These are phyloP conservation scores for Colletotrichum chlorophyti DNA, from an alignment of 2,329 filamentous ascomycete species.

Conservation along the genomic window DNA sequence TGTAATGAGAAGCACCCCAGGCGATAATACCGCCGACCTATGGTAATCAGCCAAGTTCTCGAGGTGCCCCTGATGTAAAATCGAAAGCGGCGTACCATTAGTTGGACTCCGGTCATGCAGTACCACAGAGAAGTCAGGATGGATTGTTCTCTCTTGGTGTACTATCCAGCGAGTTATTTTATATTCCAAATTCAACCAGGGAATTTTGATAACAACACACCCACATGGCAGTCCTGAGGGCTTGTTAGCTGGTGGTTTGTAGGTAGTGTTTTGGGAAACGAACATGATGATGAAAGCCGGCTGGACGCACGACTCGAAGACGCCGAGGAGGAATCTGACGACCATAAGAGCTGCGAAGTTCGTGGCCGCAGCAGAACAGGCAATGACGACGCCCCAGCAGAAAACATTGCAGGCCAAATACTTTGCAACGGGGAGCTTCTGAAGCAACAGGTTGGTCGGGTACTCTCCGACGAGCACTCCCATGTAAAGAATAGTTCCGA, in stretches of 20 bases:
- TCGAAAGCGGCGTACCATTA: slow-evolving; percentile 49
- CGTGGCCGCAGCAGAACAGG: slow-evolving; percentile 34
- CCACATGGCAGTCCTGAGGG: slow-evolving; percentile 46
- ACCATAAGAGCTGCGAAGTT: slow-evolving; percentile 27
- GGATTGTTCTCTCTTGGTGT: slow-evolving; percentile 61
- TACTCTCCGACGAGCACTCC: slow-evolving; percentile 67
- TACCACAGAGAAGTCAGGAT: slow-evolving; percentile 71
- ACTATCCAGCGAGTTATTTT: slow-evolving; percentile 32
- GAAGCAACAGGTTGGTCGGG: slow-evolving; percentile 64
- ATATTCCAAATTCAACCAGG: not conserved
- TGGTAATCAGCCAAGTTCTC: too few relatives aligned
- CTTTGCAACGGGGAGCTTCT: slow-evolving; percentile 39
- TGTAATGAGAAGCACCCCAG: slow-evolving; percentile 62
- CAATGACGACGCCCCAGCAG: slow-evolving; percentile 51
- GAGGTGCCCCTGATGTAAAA: too few relatives aligned
- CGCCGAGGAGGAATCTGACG: slow-evolving; percentile 30
- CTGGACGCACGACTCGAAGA: slow-evolving; percentile 39
- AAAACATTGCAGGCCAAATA: slow-evolving; percentile 37
- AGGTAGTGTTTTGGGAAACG: not conserved
- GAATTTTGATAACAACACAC: not conserved
- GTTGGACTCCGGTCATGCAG: slow-evolving; percentile 63
- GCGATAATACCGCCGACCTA: slow-evolving; percentile 59
- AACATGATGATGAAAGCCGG: slow-evolving; percentile 51
- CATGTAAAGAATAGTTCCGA: slow-evolving; percentile 64
- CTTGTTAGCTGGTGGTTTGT: not conserved